Evolutionary conservation across 371 early-diverging fungal species (phyloP).

Genomic region (Blastocladiella emersonii): DNA sequence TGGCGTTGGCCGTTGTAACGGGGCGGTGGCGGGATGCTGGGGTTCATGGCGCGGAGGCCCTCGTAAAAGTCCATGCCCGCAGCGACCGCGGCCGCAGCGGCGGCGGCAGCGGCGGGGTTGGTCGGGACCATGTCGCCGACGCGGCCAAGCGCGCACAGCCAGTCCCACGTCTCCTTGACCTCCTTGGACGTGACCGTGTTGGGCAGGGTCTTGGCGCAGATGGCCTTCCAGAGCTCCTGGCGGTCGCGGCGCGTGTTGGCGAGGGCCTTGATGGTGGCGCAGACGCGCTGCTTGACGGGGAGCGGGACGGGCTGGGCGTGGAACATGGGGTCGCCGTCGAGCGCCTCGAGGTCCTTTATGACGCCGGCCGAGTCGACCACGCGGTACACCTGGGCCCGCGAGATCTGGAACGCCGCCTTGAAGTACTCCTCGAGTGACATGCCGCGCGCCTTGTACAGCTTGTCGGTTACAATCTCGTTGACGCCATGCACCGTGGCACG

Average conservation of each 20-base stretch:
- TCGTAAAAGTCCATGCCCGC: too few relatives aligned
- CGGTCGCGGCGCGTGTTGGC: not conserved
- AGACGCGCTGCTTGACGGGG: slow-evolving; percentile 1
- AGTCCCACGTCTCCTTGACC: not conserved
- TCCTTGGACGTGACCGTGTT: not conserved
- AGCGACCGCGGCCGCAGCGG: too few relatives aligned
- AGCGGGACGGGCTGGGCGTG: not conserved
- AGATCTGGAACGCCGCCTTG: not conserved
- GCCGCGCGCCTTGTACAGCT: not conserved
- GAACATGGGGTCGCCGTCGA: not conserved
- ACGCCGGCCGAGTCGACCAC: not conserved
- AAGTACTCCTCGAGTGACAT: slow-evolving; percentile 5
- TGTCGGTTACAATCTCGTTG: not conserved
- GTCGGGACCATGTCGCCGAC: too few relatives aligned
- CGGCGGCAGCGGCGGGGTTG: too few relatives aligned
- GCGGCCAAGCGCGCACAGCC: not conserved
- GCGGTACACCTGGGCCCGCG: slow-evolving; percentile 2
- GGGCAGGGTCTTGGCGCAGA: not conserved
- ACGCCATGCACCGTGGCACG: not conserved
- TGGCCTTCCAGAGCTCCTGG: not conserved
- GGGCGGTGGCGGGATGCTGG: too few relatives aligned
- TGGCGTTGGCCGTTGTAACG: too few relatives aligned
- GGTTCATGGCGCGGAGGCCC: too few relatives aligned
- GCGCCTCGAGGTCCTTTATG: not conserved
- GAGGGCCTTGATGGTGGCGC: not conserved